Evolutionary conservation across 495 filamentous ascomycete species (phyloP).

Genomic region (Xylaria longipes): DNA sequence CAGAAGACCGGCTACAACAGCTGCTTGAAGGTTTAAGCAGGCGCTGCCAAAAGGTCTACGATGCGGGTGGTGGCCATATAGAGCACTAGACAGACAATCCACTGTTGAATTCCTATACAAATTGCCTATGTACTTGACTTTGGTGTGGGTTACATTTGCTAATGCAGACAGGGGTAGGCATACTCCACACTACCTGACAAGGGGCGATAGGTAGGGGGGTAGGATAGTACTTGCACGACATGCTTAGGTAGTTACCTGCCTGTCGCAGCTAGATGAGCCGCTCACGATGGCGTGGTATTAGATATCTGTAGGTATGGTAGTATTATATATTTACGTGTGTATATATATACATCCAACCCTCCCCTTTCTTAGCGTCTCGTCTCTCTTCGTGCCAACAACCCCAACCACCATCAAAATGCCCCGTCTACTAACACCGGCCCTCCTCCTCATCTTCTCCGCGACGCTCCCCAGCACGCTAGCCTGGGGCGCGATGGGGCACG

Average conservation of each 20-base stretch:
- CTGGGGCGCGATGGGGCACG: conserved; percentile 60
- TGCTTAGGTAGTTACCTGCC: not conserved
- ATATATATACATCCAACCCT: not conserved
- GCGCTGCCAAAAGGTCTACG: not conserved
- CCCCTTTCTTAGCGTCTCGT: not conserved
- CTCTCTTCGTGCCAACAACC: not conserved
- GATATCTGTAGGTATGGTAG: not conserved
- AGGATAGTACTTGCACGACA: no score
- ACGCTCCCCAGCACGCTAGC: conserved; percentile 35
- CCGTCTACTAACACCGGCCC: conserved; percentile 28
- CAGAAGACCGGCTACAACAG: not conserved
- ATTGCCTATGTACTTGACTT: not conserved
- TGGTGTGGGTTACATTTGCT: no score
- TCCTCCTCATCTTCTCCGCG: conserved; percentile 29
- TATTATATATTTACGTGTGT: not conserved
- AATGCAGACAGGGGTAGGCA: no score
- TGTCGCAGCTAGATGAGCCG: not conserved
- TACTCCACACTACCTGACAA: no score
- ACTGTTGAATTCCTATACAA: not conserved
- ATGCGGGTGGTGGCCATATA: not conserved
- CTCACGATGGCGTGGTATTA: not conserved
- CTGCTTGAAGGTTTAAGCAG: not conserved
- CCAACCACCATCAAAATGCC: conserved; percentile 17
- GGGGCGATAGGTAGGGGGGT: no score
- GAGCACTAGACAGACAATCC: not conserved